These are phyloP conservation scores for Chrysanthemum seticuspe DNA, from an alignment of 129 eudicot genomes.

Conservation along the genomic window DNA sequence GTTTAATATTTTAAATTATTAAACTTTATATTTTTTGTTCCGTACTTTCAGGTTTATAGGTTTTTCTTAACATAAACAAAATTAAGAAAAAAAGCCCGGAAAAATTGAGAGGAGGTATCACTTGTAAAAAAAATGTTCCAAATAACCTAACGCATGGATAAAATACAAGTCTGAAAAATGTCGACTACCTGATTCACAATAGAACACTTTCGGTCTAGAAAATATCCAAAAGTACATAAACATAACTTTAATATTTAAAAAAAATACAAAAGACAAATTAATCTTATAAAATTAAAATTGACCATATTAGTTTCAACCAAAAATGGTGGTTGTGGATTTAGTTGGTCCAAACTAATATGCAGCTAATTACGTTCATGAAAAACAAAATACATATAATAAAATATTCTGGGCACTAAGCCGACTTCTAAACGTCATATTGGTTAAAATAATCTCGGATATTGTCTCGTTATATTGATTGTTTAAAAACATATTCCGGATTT, in stretches of 20 bases:
- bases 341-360: background rate
- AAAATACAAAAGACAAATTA: background rate
- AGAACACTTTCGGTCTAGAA: too few species aligned
- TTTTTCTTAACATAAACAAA: too few species aligned
- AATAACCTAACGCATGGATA: too few species aligned
- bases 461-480: background rate
- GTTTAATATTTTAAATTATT: too few species aligned
- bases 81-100: too few species aligned
- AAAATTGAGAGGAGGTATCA: too few species aligned
- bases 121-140: too few species aligned
- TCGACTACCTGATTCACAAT: too few species aligned
- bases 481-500: background rate
- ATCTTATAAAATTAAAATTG: background rate
- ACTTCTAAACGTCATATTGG: background rate
- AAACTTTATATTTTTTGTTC: too few species aligned
- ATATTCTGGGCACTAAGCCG: background rate
- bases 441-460: background rate
- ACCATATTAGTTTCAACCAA: background rate
- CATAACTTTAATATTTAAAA: background rate
- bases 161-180: too few species aligned
- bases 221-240: too few species aligned
- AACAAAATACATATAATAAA: background rate
- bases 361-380: background rate
- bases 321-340: background rate
- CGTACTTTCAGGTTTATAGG: too few species aligned